Evolutionary conservation across 116 monocot species (phyloP), one percentile per base, ranked within the genome.

Genomic region (Trichopus zeylanicus): DNA sequence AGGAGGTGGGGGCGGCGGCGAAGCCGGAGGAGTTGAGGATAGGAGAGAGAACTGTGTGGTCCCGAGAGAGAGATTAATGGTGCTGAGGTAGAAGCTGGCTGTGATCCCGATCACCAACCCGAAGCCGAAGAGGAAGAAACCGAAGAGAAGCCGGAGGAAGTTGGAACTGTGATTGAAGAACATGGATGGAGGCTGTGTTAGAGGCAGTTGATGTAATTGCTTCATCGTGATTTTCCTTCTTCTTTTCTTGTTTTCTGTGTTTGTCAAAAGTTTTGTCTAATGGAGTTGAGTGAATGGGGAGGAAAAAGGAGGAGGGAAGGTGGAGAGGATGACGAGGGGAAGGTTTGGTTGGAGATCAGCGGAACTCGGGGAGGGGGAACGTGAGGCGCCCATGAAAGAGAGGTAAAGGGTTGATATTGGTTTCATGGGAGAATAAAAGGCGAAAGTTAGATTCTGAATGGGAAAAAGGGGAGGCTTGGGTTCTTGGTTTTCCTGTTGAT

Each of bases 191-290:
- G 42, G 13, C n/a, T 3, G 12, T 18, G 42, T 0, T 16, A n/a
- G 42, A 16, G 42, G 42, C n/a, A n/a, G 18, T 42, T 42, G 12
- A 13, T 42, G 5, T 42, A n/a, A 42, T 42, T 42, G 42, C 16
- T 18, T 42, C 42, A 42, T 42, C 18, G 42, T n/a, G n/a, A n/a
- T n/a, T n/a, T n/a, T n/a, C n/a, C n/a, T n/a, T n/a, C n/a, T n/a
- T n/a, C 18, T 42, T 42, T 42, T 42, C 42, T 42, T 42, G 42
- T 16, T n/a, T n/a, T n/a, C n/a, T n/a, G n/a, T n/a, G n/a, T n/a
- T n/a, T n/a, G n/a, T n/a, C n/a, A n/a, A n/a, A n/a, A n/a, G 42
- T 42, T 42, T 42, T 42, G 42, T 42, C n/a, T 42, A 42, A 42
- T 42, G 13, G n/a, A n/a, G n/a, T n/a, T 42, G 3, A 13, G 15